Percentiles rank a stretch among this genome's conserved stretches.
These are phyloP conservation scores for Amaranthus palmeri DNA, from an alignment of 148 eudicot species.

Conservation along the genomic window DNA sequence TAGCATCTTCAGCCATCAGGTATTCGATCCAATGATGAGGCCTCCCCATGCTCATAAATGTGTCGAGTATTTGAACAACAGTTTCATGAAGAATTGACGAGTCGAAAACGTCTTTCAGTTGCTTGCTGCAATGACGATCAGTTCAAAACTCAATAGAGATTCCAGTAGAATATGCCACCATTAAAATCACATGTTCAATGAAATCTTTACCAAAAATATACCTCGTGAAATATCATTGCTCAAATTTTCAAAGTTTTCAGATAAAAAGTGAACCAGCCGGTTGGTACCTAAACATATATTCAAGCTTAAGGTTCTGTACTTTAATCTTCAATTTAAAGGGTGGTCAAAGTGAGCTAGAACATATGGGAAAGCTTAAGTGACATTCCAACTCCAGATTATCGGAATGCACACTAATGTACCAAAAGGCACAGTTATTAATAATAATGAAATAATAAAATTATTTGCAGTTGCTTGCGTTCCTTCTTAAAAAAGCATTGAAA, in stretches of 20 bases:
- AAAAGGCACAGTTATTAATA: neutral
- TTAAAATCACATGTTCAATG: neutral
- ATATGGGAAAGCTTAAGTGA: neutral
- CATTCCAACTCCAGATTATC: neutral
- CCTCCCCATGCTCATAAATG: conserved; percentile 69
- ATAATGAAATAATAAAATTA: neutral
- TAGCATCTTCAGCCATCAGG: conserved; percentile 67
- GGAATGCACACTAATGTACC: neutral
- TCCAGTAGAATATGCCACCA: neutral
- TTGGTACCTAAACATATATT: neutral
- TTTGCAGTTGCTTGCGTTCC: neutral
- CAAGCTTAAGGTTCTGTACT: neutral
- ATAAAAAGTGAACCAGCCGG: neutral
- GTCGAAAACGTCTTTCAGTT: conserved; percentile 66
- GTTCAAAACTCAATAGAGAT: neutral
- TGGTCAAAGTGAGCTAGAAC: neutral
- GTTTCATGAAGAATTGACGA: conserved; percentile 55
- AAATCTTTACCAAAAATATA: neutral
- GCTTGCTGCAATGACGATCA: conserved; percentile 51
- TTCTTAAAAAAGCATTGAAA: neutral
- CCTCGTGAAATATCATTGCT: neutral
- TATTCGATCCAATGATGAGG: conserved; percentile 78
- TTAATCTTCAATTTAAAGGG: neutral
- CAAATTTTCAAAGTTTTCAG: neutral
- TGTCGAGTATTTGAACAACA: conserved; percentile 58